Evolutionary conservation across 2,329 filamentous ascomycete species (phyloP), one percentile per base, ranked within the genome.

Genomic region (Aspergillus sp.): DNA sequence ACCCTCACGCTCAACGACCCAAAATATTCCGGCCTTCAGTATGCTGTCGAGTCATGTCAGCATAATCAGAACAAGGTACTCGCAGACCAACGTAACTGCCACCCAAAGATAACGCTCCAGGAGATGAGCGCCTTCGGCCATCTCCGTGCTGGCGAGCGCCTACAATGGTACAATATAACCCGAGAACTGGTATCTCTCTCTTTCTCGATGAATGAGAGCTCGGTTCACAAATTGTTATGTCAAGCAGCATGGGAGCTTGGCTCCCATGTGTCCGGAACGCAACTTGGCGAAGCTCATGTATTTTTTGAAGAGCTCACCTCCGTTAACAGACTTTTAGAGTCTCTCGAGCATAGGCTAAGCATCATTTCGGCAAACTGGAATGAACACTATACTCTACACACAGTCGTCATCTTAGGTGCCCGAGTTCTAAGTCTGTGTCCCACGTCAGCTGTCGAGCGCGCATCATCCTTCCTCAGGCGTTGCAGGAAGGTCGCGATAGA

Each of bases 161-260:
- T 85, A 8, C 80, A 83, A 48, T 86, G 82, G 79, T 61, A 72
- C 3, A 86, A 85, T 50, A 77, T 87, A 2, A 61, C 84, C 0
- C 65, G 74, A 0, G 79, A 85, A 61, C 67, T 87, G 1, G 67
- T 69, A 0, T 71, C 74, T 0, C 76, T 79, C 0, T 71, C 71
- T 3, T 49, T 87, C 0, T 78, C 84, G 49, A 78, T 85, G 30
- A 78, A 77, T 15, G 78, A 79, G 32, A 56, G 71, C 2, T 79
- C 83, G 39, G 80, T 81, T 0, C 69, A 71, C 9, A 61, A 77
- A 2, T 59, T 85, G 0, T 51, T 85, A 0, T 62, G 78, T 1
- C 83, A 87, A 58, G 71, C 74, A 1, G 70, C 76, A 11, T 76
- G 77, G 60, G 78, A 84, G 66, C 72, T 74, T 2, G 80, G 83